phyloP scores from a whole-genome alignment of 805 yeast genomes.

The Cyberlindnera xishuangbannaensis region DNA sequence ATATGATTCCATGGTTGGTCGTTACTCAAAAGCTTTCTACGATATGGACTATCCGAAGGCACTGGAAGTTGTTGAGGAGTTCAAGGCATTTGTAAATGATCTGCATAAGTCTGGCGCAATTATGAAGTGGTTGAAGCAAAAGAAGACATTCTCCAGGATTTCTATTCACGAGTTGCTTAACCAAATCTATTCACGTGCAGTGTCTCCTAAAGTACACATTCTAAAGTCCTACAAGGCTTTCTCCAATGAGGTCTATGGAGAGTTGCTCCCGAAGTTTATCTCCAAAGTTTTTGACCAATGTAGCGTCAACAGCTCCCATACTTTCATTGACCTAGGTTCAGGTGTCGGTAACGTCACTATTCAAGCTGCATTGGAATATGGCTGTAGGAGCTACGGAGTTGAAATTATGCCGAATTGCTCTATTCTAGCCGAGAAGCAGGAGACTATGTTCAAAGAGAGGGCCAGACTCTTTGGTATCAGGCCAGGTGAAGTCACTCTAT shows the following conservation, averaged over 20 bases:
- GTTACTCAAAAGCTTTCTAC: conserved; percentile 30
- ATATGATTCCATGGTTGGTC: conserved; percentile 32
- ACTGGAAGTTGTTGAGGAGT: conserved; percentile 33
- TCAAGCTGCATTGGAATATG: conserved; percentile 84
- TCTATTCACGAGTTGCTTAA: conserved; percentile 64
- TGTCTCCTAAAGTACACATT: conserved; percentile 64
- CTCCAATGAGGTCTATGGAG: conserved; percentile 89
- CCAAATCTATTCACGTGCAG: conserved; percentile 69
- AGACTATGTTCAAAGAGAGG: conserved; percentile 50
- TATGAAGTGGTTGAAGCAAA: conserved; percentile 25
- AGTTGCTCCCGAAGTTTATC: conserved; percentile 72
- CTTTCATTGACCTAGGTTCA: conserved; percentile 85
- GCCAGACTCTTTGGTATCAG: conserved; percentile 58
- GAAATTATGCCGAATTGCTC: conserved; percentile 87
- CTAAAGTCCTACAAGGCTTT: conserved; percentile 75
- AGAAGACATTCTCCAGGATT: conserved; percentile 31
- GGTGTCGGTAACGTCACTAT: conserved; percentile 92
- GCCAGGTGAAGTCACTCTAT: conserved; percentile 50
- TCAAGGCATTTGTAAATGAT: conserved; percentile 34
- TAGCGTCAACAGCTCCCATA: conserved; percentile 43
- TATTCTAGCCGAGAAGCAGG: conserved; percentile 55
- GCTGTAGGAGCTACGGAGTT: conserved; percentile 82
- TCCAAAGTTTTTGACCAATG: conserved; percentile 61
- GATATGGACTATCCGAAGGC: conserved; percentile 27
- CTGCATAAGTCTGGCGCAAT: conserved; percentile 32